Conservation (phyloP, 345 rosid genomes). For the Hibiscus trionum region DNA sequence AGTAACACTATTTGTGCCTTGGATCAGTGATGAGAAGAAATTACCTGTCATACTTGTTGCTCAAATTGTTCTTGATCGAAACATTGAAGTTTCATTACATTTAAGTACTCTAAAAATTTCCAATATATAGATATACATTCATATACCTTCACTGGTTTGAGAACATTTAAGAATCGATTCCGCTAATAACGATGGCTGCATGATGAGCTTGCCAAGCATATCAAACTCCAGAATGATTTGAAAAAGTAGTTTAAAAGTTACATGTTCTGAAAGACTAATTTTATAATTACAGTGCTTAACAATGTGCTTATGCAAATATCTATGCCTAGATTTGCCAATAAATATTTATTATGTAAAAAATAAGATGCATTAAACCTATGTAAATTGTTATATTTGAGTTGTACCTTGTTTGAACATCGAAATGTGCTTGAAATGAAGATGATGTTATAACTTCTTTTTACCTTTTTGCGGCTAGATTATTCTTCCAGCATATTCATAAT, state of each 20-base stretch:
- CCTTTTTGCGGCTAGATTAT: not conserved
- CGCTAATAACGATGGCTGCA: not conserved
- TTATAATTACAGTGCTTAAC: not conserved
- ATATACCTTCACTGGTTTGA: not conserved
- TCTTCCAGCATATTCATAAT: not conserved
- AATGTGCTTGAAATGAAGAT: too few relatives aligned
- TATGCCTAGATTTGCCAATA: not conserved
- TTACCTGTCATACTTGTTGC: not conserved
- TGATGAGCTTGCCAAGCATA: too few relatives aligned
- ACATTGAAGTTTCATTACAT: not conserved
- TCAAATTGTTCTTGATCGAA: not conserved
- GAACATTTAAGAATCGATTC: not conserved
- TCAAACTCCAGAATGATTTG: too few relatives aligned
- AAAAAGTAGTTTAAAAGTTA: too few relatives aligned
- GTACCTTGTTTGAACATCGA: not conserved
- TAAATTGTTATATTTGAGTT: not conserved
- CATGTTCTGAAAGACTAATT: too few relatives aligned
- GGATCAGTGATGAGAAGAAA: too few relatives aligned
- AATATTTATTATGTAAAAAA: not conserved
- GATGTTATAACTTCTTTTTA: not conserved
- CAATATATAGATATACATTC: not conserved
- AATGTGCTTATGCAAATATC: not conserved
- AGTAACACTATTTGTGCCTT: not conserved
- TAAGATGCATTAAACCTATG: not conserved
- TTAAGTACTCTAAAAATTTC: too few relatives aligned